These are phyloP conservation scores for Botrytis fragariae DNA, from an alignment of 2,329 filamentous ascomycete genomes.

Conservation along the genomic window DNA sequence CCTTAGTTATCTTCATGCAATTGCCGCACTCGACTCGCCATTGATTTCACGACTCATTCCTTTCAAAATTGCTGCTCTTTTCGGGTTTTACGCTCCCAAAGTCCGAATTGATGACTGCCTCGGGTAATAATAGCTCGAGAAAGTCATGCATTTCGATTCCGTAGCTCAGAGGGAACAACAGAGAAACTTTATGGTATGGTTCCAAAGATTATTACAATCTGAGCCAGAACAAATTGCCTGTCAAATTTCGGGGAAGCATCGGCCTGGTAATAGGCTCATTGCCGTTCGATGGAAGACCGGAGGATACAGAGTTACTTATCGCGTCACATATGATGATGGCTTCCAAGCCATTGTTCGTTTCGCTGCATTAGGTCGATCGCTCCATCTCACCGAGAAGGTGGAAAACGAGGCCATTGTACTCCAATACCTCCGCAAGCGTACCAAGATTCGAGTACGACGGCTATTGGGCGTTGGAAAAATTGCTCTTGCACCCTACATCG, in stretches of 20 bases:
- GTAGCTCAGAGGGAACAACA: background rate
- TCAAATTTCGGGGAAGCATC: background rate
- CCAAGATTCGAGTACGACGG: constrained; percentile 33
- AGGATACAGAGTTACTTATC: background rate
- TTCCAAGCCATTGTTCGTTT: constrained; percentile 6
- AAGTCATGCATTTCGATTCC: background rate
- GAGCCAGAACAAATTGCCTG: background rate
- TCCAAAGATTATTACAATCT: background rate
- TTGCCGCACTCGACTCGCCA: too few relatives aligned
- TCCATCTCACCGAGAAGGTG: constrained; percentile 35
- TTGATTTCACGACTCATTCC: background rate
- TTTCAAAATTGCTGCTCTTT: background rate
- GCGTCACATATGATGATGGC: background rate
- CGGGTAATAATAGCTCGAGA: background rate
- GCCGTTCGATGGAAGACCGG: background rate
- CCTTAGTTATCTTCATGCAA: background rate
- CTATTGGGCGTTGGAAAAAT: background rate
- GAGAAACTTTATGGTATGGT: background rate
- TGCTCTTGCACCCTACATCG: constrained; percentile 38
- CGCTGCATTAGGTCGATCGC: constrained; percentile 36
- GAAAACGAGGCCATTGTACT: constrained; percentile 35
- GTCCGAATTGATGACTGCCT: background rate
- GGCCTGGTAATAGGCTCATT: background rate
- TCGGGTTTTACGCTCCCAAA: background rate
- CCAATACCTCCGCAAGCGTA: constrained; percentile 27